Evolutionary conservation across 495 filamentous ascomycete species (phyloP).

Genomic region (Patellaria atrata): DNA sequence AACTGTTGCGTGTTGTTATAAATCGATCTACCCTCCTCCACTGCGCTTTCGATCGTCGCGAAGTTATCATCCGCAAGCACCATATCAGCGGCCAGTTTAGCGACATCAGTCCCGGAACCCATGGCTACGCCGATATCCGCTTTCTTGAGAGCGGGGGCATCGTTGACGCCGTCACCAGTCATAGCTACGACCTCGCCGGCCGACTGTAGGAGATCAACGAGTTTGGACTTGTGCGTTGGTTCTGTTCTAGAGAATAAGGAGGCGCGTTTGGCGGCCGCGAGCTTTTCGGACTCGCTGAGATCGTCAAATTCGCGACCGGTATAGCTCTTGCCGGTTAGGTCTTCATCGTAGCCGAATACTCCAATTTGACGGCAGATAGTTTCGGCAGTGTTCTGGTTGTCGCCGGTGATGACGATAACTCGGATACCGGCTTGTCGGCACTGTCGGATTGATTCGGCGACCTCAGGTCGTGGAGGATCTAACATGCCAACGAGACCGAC

Average conservation of each 20-base stretch:
- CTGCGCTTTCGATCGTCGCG: conserved; percentile 88
- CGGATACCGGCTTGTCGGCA: conserved; percentile 89
- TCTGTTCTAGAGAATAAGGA: conserved; percentile 96
- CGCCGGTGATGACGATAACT: conserved; percentile 95
- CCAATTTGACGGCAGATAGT: conserved; percentile 96
- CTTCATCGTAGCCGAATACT: conserved; percentile 70
- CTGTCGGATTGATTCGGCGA: conserved; percentile 67
- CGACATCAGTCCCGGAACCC: conserved; percentile 96
- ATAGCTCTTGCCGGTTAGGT: conserved; percentile 82
- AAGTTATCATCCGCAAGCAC: conserved; percentile 98
- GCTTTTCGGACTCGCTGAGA: conserved; percentile 61
- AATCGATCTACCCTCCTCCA: conserved; percentile 95
- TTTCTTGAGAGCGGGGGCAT: conserved; percentile 96
- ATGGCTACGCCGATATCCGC: conserved; percentile 98
- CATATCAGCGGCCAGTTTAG: conserved; percentile 96
- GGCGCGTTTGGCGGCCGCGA: conserved; percentile 69
- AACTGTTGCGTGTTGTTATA: conserved; percentile 99
- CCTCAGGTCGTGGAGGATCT: conserved; percentile 93
- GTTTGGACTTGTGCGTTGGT: conserved; percentile 84
- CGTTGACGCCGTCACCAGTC: conserved; percentile 99
- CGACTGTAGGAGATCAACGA: conserved; percentile 91
- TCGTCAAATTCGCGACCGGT: conserved; percentile 91
- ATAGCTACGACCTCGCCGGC: conserved; percentile 93
- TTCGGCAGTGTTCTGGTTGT: conserved; percentile 95
- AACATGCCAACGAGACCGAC: conserved; percentile 93